Evolutionary conservation across 331 rosid genomes (phyloP), one percentile per base, ranked within the genome.

Genomic region (Rhamnella rubrinervis): DNA sequence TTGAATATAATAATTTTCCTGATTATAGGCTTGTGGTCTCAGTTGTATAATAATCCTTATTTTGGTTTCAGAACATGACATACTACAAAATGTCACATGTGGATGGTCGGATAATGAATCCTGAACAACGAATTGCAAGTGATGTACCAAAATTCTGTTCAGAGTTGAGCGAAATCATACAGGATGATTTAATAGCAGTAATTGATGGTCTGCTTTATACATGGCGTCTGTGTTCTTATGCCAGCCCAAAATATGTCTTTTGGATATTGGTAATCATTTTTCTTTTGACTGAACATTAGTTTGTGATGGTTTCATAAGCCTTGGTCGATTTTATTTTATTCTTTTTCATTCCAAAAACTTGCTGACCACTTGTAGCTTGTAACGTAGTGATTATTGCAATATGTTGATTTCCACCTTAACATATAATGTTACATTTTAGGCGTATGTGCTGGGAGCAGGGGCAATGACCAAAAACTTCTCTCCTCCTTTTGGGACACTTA

Each of bases 51-150:
- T 77, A 66, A 80, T 72, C 58, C 26, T 65, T 71, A 57, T 65
- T 76, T 76, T 75, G 61, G 79, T 86, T 65, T 78, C 97, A 95
- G 99, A 91, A 91, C 80, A 87, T 95, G 83, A 95, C 92, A 41
- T 95, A 95, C 78, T 95, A 95, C 93, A 95, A 95, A 77, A 69
- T 95, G 64, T 95, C 99, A 17, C 96, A 95, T 61, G 99, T 95
- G 3, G 97, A 95, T 79, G 96, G 97, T 69, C 99, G 96, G 72
- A 90, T 95, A 75, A 77, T 77, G 19, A 95, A 87, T 74, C 99
- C 97, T 28, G 99, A 95, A 83, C 99, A 95, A 80, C 85, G 97
- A 78, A 89, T 95, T 68, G 93, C 97, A 35, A 95, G 99, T 77
- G 99, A 95, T 76, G 89, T 95, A 60, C 97, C 99, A 23, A 89